Conservation (phyloP, 306 rosid species). For the Medicago lupulina region DNA sequence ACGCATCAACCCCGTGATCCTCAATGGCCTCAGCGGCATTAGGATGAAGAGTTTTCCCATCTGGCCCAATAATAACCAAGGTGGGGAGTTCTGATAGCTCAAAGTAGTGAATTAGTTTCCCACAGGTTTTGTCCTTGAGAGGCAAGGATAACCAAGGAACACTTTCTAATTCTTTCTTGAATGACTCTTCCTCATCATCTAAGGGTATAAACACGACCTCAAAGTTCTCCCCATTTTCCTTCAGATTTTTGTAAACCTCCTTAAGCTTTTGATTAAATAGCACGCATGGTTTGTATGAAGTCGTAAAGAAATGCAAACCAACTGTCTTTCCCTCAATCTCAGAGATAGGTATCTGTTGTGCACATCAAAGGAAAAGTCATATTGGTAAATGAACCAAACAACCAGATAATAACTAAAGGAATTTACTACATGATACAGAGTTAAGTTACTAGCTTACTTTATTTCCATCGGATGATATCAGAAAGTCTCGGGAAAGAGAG, state of each 20-base stretch:
- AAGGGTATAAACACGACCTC: conserved; percentile 67
- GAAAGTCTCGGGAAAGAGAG: conserved; percentile 56
- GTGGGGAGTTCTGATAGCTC: conserved; percentile 64
- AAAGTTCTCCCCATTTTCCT: conserved; percentile 60
- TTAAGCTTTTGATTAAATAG: conserved; percentile 58
- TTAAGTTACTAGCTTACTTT: conserved; percentile 43
- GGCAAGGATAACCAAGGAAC: conserved; percentile 77
- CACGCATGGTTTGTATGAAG: conserved; percentile 28
- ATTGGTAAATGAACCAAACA: conserved; percentile 26
- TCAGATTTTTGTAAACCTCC: conserved; percentile 63
- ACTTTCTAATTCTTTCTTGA: conserved; percentile 46
- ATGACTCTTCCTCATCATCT: conserved; percentile 60
- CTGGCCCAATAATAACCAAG: conserved; percentile 69
- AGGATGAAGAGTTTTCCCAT: conserved; percentile 65
- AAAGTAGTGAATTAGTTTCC: conserved; percentile 56
- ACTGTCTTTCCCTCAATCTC: conserved; percentile 73
- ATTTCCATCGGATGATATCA: conserved; percentile 62
- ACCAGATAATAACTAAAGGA: conserved; percentile 9
- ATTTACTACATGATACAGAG: not conserved
- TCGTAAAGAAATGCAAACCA: conserved; percentile 62
- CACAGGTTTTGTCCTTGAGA: conserved; percentile 52
- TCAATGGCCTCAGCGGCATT: conserved; percentile 62
- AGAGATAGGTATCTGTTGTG: conserved; percentile 59
- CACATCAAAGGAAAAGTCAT: conserved; percentile 34
- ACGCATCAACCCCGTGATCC: conserved; percentile 66